Conservation (phyloP, 257 asterid species). For the Petunia axillaris region DNA sequence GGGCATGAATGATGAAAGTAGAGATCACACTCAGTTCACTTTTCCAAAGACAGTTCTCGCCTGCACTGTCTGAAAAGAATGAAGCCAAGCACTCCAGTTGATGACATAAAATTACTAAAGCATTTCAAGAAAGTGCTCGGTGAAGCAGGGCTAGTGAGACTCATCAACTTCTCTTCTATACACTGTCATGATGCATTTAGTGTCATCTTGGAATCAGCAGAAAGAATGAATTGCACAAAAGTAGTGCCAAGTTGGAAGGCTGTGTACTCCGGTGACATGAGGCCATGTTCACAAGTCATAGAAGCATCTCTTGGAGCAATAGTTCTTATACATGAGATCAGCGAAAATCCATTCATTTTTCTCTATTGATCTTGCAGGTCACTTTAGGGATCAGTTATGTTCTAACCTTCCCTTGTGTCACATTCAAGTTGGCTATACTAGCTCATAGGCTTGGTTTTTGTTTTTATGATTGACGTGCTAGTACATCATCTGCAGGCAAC, state of each 20-base stretch:
- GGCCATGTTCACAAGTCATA: constrained; percentile 85
- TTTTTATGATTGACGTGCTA: not conserved
- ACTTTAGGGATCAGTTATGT: no score
- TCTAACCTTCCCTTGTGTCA: not conserved
- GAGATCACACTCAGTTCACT: constrained; percentile 23
- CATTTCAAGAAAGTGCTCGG: constrained; percentile 49
- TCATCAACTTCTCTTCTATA: constrained; percentile 75
- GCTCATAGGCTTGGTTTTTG: no score
- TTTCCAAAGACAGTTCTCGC: constrained; percentile 62
- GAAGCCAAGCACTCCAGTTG: constrained; percentile 52
- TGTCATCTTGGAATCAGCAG: constrained; percentile 59
- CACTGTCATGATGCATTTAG: constrained; percentile 91
- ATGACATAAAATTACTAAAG: constrained; percentile 44
- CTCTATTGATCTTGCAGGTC: no score
- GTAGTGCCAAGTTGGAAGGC: constrained; percentile 83
- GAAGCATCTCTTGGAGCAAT: constrained; percentile 76
- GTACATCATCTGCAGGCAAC: constrained; percentile 64
- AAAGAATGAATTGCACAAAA: constrained; percentile 60
- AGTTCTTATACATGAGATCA: constrained; percentile 82
- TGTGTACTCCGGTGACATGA: constrained; percentile 93
- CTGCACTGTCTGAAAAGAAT: constrained; percentile 52
- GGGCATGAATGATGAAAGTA: constrained; percentile 30
- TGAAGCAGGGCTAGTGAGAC: constrained; percentile 68
- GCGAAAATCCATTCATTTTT: not conserved
- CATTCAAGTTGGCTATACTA: not conserved